These are phyloP conservation scores for Ehretia macrophylla DNA, from an alignment of 257 asterid species.

Conservation along the genomic window DNA sequence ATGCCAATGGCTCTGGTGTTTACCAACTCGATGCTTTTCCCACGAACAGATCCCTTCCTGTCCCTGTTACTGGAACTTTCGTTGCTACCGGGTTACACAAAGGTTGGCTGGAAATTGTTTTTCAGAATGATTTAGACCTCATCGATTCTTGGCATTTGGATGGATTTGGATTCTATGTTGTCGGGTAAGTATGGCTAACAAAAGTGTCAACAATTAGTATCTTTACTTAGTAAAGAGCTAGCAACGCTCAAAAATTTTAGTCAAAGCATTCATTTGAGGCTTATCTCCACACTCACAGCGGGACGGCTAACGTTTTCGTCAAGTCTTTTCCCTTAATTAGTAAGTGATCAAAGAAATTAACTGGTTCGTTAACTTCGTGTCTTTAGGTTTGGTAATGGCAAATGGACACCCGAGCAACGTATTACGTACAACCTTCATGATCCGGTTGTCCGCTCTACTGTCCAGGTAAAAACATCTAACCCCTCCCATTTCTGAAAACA, in stretches of 20 bases:
- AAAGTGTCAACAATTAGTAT: not conserved
- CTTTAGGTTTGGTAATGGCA: slow-evolving; percentile 44
- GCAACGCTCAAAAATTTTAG: too few relatives aligned
- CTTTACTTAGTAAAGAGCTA: too few relatives aligned
- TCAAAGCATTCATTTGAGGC: too few relatives aligned
- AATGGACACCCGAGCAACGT: slow-evolving; percentile 42
- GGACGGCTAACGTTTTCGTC: too few relatives aligned
- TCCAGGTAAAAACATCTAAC: slow-evolving; percentile 33
- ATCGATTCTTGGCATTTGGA: slow-evolving; percentile 75
- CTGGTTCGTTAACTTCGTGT: too few relatives aligned
- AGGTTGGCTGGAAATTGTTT: slow-evolving; percentile 67
- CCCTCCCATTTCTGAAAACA: not conserved
- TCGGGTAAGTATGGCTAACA: slow-evolving; percentile 40
- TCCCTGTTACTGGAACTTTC: slow-evolving; percentile 33
- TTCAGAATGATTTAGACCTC: slow-evolving; percentile 28
- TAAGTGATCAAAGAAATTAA: not conserved
- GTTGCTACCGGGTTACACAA: slow-evolving; percentile 52
- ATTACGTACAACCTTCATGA: slow-evolving; percentile 36
- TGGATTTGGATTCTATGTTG: slow-evolving; percentile 56
- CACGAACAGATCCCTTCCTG: slow-evolving; percentile 16
- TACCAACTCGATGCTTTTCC: slow-evolving; percentile 51
- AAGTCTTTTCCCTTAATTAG: too few relatives aligned
- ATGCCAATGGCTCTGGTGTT: slow-evolving; percentile 49
- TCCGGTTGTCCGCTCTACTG: slow-evolving; percentile 60
- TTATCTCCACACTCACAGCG: too few relatives aligned